These are phyloP conservation scores for Gossypium arboreum DNA, from an alignment of 345 rosid species.

Conservation along the genomic window DNA sequence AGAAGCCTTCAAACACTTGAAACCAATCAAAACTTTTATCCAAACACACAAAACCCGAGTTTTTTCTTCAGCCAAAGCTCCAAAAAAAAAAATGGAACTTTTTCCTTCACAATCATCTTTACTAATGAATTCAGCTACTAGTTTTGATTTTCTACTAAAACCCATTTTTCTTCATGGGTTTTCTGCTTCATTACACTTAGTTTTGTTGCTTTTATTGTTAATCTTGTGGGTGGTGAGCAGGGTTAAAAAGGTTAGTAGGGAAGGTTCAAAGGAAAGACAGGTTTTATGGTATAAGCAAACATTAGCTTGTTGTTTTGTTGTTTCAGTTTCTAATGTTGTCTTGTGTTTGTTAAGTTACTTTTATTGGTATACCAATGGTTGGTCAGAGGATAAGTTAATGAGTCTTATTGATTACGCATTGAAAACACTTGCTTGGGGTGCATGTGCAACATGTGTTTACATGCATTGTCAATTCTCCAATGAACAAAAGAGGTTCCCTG, in stretches of 20 bases:
- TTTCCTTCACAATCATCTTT: slow-evolving; percentile 22
- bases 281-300: slow-evolving; percentile 35
- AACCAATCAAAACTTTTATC: background rate
- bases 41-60: background rate
- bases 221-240: slow-evolving; percentile 34
- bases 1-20: background rate
- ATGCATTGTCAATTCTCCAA: slow-evolving; percentile 27
- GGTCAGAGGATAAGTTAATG: slow-evolving; percentile 48
- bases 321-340: slow-evolving; percentile 50
- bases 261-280: slow-evolving; percentile 20
- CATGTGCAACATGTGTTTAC: slow-evolving; percentile 38
- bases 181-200: slow-evolving; percentile 38
- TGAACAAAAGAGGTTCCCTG: slow-evolving; percentile 36
- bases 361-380: slow-evolving; percentile 54
- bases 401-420: slow-evolving; percentile 54
- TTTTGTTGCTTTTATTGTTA: slow-evolving; percentile 36
- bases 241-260: slow-evolving; percentile 24
- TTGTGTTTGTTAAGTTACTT: slow-evolving; percentile 55
- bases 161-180: slow-evolving; percentile 41
- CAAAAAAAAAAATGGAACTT: slow-evolving; percentile 23
- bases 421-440: slow-evolving; percentile 64
- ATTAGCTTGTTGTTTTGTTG: slow-evolving; percentile 46
- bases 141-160: slow-evolving; percentile 30
- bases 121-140: slow-evolving; percentile 24
- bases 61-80: background rate